Evolutionary conservation across 176 grass and related monocot species (phyloP), one percentile per base, ranked within the genome.

Genomic region (Eragrostis curvula): DNA sequence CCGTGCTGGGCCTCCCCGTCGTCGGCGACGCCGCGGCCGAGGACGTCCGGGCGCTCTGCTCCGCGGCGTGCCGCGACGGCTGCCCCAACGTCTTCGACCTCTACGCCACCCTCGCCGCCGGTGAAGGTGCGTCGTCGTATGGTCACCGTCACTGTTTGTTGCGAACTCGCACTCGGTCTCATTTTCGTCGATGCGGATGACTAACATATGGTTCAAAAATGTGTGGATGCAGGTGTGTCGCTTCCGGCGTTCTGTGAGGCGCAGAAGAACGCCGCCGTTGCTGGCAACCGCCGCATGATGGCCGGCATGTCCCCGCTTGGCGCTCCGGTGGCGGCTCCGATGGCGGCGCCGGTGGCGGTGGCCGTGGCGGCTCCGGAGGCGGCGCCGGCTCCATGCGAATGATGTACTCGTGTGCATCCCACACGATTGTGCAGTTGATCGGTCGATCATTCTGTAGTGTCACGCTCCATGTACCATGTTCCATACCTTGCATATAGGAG

Each of bases 61-160:
- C 92, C n/a, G 5, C 29, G 5, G 86, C 73, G 45, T 94, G 88
- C 86, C 74, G 25, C 44, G 18, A 64, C 21, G 79, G 43, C 1
- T 94, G 92, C 83, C 92, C 86, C 44, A 91, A 91, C 80, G 81
- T 91, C 66, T 16, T 87, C 17, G 74, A 94, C 75, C 92, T 94
- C 64, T 94, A 88, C 86, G 78, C 85, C 7, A 94, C 84, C 17
- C 75, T 91, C 63, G 88, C 85, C 28, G 80, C 92, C 12, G 88
- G 70, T 9, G 86, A 94, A 91, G 88, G 92, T 36, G 32, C 32
- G 32, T 36, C 32, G 32, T 36, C 32, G 32, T 36, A 36, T 36
- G 32, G 4, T 36, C 3, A 4, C 4, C 32, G 32, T 36, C 32
- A 4, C 32, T 36, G 32, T 36, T 36, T 36, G 32, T 36, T 36